A percentile compares a stretch with the other conserved stretches of the same genome.
Conservation (phyloP, 179 eudicot genomes). For the Vitellaria paradoxa region DNA sequence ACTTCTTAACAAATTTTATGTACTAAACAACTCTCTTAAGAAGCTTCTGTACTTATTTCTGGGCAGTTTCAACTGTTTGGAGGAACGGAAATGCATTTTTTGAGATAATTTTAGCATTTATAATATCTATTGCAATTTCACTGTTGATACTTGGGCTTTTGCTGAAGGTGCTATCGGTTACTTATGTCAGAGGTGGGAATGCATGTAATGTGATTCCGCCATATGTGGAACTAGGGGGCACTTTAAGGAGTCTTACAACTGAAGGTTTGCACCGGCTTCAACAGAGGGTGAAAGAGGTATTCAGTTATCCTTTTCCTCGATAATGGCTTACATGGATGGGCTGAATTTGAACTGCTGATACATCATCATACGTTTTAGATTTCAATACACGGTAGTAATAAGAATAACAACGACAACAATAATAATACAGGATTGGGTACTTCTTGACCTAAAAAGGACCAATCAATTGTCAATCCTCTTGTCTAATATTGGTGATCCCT, state of each 20-base stretch:
- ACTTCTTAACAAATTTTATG: neutral
- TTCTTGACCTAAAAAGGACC: neutral
- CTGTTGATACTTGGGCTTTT: slow-evolving; percentile 16
- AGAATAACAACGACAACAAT: neutral
- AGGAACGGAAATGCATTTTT: neutral
- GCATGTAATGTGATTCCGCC: slow-evolving; percentile 65
- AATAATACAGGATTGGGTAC: neutral
- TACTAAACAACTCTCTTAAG: neutral
- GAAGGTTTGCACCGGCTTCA: slow-evolving; percentile 62
- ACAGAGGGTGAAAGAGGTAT: slow-evolving; percentile 74
- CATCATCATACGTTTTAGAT: neutral
- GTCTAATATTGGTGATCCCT: neutral
- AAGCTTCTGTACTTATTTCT: neutral
- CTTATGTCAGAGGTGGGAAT: slow-evolving; percentile 70
- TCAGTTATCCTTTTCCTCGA: neutral
- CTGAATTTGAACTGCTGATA: neutral
- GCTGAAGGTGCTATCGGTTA: slow-evolving; percentile 82
- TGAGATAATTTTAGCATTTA: neutral
- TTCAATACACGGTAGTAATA: neutral
- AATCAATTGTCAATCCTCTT: neutral
- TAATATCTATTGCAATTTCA: neutral
- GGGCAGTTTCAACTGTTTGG: neutral
- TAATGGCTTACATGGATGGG: neutral
- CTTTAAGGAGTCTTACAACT: slow-evolving; percentile 81
- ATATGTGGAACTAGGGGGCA: slow-evolving; percentile 75